A percentile compares a stretch with the other conserved stretches of the same genome.
Conservation (phyloP, 257 asterid genomes). For the Eustoma russellianum region DNA sequence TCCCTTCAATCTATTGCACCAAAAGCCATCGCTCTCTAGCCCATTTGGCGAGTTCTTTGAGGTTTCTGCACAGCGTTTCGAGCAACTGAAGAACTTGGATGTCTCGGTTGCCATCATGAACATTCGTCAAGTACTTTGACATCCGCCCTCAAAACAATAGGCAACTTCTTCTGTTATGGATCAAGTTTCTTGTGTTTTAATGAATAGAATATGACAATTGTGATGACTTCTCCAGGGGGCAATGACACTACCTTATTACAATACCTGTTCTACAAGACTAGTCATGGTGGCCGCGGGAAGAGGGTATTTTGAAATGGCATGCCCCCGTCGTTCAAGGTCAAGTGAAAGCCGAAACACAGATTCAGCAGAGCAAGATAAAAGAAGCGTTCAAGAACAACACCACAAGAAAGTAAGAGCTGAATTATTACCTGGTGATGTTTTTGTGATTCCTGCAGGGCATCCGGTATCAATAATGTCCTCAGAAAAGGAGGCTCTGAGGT, state of each 20-base stretch:
- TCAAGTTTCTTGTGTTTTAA: too few species aligned
- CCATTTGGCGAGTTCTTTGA: conserved; percentile 23
- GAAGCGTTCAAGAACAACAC: conserved; percentile 5
- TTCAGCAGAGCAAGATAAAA: neutral
- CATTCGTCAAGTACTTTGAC: conserved; percentile 23
- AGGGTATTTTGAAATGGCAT: conserved; percentile 36
- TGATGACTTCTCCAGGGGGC: conserved; percentile 24
- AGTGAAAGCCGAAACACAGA: conserved; percentile 8
- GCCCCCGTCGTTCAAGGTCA: conserved; percentile 26
- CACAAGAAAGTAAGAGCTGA: conserved; percentile 18
- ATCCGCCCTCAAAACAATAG: neutral
- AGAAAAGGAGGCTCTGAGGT: conserved; percentile 18
- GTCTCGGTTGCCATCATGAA: conserved; percentile 28
- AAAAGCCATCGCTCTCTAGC: conserved; percentile 19
- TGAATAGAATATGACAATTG: too few species aligned
- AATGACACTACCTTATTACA: conserved; percentile 35
- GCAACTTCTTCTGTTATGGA: too few species aligned
- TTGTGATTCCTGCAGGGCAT: conserved; percentile 34
- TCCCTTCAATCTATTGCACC: conserved; percentile 22
- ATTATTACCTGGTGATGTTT: conserved; percentile 26
- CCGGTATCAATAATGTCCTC: conserved; percentile 32
- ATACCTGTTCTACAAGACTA: conserved; percentile 30
- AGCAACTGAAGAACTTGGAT: conserved; percentile 26
- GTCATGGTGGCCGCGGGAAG: conserved; percentile 25
- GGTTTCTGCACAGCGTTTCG: conserved; percentile 18